phyloP scores from a whole-genome alignment of 2,329 filamentous ascomycete genomes.

The Eurotiales sp. region DNA sequence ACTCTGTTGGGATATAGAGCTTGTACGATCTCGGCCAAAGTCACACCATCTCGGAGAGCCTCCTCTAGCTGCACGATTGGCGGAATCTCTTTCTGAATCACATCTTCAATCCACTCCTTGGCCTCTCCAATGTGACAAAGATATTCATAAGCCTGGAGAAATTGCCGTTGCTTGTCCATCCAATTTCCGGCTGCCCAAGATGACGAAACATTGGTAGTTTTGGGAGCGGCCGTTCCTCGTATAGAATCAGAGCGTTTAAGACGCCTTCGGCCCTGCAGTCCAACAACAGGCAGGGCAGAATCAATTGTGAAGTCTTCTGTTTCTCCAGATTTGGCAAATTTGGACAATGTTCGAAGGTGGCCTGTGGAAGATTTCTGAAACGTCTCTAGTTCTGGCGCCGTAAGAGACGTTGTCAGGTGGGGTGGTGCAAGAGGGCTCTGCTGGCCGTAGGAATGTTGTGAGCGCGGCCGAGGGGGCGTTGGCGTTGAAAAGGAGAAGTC shows the following conservation, averaged over 20 bases:
- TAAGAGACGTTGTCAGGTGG: slow-evolving; percentile 49
- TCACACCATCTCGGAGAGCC: slow-evolving; percentile 86
- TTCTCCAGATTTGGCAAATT: slow-evolving; percentile 69
- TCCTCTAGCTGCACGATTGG: slow-evolving; percentile 93
- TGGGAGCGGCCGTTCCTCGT: slow-evolving; percentile 42
- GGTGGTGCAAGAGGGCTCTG: slow-evolving; percentile 29
- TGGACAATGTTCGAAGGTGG: slow-evolving; percentile 82
- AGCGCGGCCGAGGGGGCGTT: slow-evolving; percentile 26
- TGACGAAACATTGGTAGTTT: slow-evolving; percentile 44
- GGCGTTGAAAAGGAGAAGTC: slow-evolving; percentile 16
- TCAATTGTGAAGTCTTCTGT: slow-evolving; percentile 78
- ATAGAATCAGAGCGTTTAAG: slow-evolving; percentile 66
- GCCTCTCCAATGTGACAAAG: slow-evolving; percentile 98
- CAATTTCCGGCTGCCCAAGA: slow-evolving; percentile 83
- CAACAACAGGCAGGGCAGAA: slow-evolving; percentile 75
- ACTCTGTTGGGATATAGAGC: slow-evolving; percentile 73
- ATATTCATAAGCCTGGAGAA: slow-evolving; percentile 95
- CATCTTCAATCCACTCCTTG: slow-evolving; percentile 97
- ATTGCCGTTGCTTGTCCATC: slow-evolving; percentile 99
- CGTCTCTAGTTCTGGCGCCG: slow-evolving; percentile 70
- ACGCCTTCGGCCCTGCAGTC: slow-evolving; percentile 76
- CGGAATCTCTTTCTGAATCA: slow-evolving; percentile 79
- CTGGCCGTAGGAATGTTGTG: slow-evolving; percentile 28
- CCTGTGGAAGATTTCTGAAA: slow-evolving; percentile 86
- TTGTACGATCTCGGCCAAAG: slow-evolving; percentile 88